Evolutionary conservation across 768 basidiomycete species (phyloP), one percentile per base, ranked within the genome.

Genomic region (Leucosporidium yakuticum): DNA sequence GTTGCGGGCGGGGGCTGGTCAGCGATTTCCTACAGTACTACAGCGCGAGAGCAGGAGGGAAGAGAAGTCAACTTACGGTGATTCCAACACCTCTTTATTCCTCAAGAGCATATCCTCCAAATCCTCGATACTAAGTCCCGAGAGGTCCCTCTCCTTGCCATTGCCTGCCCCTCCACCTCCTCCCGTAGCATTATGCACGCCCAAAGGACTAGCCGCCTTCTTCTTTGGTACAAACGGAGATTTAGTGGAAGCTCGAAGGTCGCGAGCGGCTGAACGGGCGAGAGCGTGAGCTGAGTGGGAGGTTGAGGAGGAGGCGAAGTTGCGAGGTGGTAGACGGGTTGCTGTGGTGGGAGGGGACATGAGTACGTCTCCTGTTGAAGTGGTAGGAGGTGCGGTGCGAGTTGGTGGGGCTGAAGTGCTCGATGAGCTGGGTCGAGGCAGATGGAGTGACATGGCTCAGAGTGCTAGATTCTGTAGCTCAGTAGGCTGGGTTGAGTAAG

Each of bases 81-180:
- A 60, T 21, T 66, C 62, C 48, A 72, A 62, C 4, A 72, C 29
- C 15, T 36, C 21, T 12, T 48, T 31, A 31, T 63, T 72, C 44
- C 68, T 55, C 2, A 50, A 53, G 23, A 60, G 25, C 64, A 68
- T 61, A 36, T 60, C 58, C 9, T 39, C 19, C 23, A 72, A 59
- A 31, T 72, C 67, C 2, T 68, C 64, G 34, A 49, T 21, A 12
- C 58, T 36, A 27, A 62, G 48, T 1, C 12, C 21, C 11, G 34
- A 19, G 54, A 72, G 53, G 51, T 68, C 70, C 27, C 67, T 57
- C 21, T 72, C 70, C 50, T 68, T 68, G 34, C 67, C 67, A 0
- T 27, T 25, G 21, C 21, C 55, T 27, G 50, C 21, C 17, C 27
- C 50, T 51, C 27, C 49, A 17, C 20, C 23, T 51, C 27, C 23